A percentile compares a stretch with the other conserved stretches of the same genome.
Evolutionary conservation across 169 alveolate genomes (phyloP).

Genomic region (Cryptosporidium viatorum): DNA sequence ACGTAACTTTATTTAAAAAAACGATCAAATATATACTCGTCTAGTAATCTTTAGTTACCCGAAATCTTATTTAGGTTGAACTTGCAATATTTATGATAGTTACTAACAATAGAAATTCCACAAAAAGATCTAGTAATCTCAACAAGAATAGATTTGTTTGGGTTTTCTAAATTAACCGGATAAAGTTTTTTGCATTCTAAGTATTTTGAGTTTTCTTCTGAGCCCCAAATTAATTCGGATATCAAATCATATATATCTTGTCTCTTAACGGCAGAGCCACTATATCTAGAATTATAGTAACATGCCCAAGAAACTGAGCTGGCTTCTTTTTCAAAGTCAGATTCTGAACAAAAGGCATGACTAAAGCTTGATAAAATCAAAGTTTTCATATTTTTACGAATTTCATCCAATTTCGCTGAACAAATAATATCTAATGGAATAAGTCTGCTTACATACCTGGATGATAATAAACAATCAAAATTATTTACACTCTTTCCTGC

Average conservation of each 20-base stretch:
- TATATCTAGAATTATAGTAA: conserved; percentile 33
- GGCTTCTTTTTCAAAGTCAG: background rate
- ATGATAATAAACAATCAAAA: background rate
- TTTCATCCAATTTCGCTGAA: conserved; percentile 9
- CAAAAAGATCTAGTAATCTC: conserved; percentile 37
- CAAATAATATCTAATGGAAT: conserved; percentile 56
- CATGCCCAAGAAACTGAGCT: conserved; percentile 36
- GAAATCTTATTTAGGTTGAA: conserved; percentile 34
- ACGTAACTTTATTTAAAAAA: too few species aligned
- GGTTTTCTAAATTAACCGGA: conserved; percentile 47
- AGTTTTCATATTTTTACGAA: conserved; percentile 4
- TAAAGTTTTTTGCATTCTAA: conserved; percentile 4
- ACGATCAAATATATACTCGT: background rate
- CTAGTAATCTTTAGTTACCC: background rate
- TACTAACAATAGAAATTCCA: conserved; percentile 43
- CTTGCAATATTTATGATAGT: conserved; percentile 26
- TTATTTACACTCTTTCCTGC: background rate
- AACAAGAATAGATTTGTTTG: conserved; percentile 40
- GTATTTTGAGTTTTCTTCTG: conserved; percentile 14
- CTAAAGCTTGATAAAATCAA: conserved; percentile 3
- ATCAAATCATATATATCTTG: conserved; percentile 48
- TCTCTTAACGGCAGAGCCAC: conserved; percentile 4
- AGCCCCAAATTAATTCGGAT: conserved; percentile 60
- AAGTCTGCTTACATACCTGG: conserved; percentile 45
- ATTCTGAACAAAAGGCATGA: conserved; percentile 4